These are phyloP conservation scores for Sugiyamaella novakii DNA, from an alignment of 1,139 yeast species.

Conservation along the genomic window DNA sequence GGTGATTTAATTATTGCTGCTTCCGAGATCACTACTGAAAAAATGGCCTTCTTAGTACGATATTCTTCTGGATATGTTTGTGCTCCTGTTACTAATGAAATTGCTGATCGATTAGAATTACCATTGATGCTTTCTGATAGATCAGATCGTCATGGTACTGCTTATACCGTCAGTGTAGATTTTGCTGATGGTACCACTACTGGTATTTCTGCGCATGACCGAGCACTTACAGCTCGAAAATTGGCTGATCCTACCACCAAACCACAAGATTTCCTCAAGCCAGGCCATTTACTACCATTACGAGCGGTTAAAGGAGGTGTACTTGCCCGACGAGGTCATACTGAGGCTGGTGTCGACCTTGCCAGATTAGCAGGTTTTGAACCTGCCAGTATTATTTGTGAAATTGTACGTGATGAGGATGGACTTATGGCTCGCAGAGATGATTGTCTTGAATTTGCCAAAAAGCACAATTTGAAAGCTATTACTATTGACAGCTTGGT, in stretches of 20 bases:
- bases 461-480: slow-evolving; percentile 63
- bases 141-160: slow-evolving; percentile 93
- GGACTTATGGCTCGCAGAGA: slow-evolving; percentile 95
- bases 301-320: slow-evolving; percentile 89
- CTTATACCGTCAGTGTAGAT: slow-evolving; percentile 93
- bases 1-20: slow-evolving; percentile 97
- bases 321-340: slow-evolving; percentile 86
- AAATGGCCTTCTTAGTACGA: slow-evolving; percentile 94
- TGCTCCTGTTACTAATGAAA: slow-evolving; percentile 75
- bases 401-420: slow-evolving; percentile 87
- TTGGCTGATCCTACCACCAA: slow-evolving; percentile 64
- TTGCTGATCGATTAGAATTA: slow-evolving; percentile 78
- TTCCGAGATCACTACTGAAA: slow-evolving; percentile 69
- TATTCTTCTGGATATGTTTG: slow-evolving; percentile 89
- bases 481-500: slow-evolving; percentile 81
- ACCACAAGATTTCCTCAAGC: slow-evolving; percentile 74
- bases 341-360: slow-evolving; percentile 94
- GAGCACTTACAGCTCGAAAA: slow-evolving; percentile 77
- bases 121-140: slow-evolving; percentile 71
- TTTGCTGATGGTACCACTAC: slow-evolving; percentile 84
- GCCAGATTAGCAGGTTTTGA: slow-evolving; percentile 73
- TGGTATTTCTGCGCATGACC: slow-evolving; percentile 93
- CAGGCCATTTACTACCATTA: slow-evolving; percentile 93
- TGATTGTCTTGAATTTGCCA: slow-evolving; percentile 75
- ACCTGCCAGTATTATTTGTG: slow-evolving; percentile 93